Evolutionary conservation across 345 rosid species (phyloP), one percentile per base, ranked within the genome.

Genomic region (Alliaria petiolata): DNA sequence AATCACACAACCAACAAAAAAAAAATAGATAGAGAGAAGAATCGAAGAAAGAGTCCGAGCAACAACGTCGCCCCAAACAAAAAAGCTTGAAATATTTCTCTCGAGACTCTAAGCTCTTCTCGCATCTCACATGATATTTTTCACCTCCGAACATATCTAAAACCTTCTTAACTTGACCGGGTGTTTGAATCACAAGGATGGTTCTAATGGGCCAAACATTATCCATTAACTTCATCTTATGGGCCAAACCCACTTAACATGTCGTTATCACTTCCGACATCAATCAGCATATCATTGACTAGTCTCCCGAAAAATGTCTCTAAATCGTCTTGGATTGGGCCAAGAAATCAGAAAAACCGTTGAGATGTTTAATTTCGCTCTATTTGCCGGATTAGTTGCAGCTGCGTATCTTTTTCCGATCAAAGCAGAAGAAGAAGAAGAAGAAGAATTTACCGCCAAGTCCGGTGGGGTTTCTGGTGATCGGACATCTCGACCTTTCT

Each of bases 401-500:
- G 25, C 30, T 1, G 52, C 25, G 0, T 60, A 28, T 39, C 25
- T 0, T 70, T 39, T 19, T 61, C 61, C 52, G 35, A 13, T 19
- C 52, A 61, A 39, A 50, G 7, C 22, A 50, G 5, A 70, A 65
- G 6, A 14, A 13, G 8, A 70, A 65, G 6, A 14, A 13, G 8
- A 43, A 43, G 8, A 43, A 43, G 8, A 28, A 20, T 12, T 7
- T 44, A 15, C 76, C 64, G 2, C 70, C 76, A 33, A 62, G 56
- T 63, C 70, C 76, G 1, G 1, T 44, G 0, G 57, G 64, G 34
- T 54, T 72, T 3, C 76, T 70, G 6, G 40, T 72, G 57, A 44
- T 72, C 5, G 70, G 70, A 25, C 64, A 72, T 25, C 49, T 63
- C 28, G 10, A 19, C 19, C 71, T 83, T 14, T 76, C 87, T 1